These are phyloP conservation scores for Sextonia rubra DNA, from an alignment of 164 flowering plant genomes.

Conservation along the genomic window DNA sequence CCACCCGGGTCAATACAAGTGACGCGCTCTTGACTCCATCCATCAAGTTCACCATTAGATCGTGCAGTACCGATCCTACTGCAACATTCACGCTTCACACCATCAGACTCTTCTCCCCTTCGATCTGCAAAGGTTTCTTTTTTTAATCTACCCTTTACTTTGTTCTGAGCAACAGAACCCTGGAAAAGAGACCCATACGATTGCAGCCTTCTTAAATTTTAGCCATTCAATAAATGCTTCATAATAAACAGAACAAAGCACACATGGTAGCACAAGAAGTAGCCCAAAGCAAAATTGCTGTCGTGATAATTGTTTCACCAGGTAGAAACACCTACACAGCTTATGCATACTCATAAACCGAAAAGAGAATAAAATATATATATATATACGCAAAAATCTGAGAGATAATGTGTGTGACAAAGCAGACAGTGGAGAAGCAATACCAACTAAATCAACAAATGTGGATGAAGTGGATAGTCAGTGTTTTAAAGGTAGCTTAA, in stretches of 20 bases:
- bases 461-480: background rate
- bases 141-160: conserved; percentile 24
- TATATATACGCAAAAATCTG: background rate
- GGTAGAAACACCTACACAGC: background rate
- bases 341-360: background rate
- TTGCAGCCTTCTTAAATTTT: background rate
- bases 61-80: conserved; percentile 32
- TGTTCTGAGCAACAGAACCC: conserved; percentile 28
- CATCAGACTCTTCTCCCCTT: conserved; percentile 23
- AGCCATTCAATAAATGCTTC: background rate
- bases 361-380: background rate
- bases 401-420: background rate
- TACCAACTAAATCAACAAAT: background rate
- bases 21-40: conserved; percentile 36
- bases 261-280: background rate
- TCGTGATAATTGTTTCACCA: background rate
- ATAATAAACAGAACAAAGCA: background rate
- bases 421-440: background rate
- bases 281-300: background rate
- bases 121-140: conserved; percentile 21
- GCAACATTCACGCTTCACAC: conserved; percentile 26
- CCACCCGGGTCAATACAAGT: conserved; percentile 22
- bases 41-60: conserved; percentile 35
- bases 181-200: conserved; percentile 14
- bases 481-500: background rate